Evolutionary conservation across 1,284 basidiomycete species (phyloP), one percentile per base, ranked within the genome.

Genomic region (Golubevia sp.): DNA sequence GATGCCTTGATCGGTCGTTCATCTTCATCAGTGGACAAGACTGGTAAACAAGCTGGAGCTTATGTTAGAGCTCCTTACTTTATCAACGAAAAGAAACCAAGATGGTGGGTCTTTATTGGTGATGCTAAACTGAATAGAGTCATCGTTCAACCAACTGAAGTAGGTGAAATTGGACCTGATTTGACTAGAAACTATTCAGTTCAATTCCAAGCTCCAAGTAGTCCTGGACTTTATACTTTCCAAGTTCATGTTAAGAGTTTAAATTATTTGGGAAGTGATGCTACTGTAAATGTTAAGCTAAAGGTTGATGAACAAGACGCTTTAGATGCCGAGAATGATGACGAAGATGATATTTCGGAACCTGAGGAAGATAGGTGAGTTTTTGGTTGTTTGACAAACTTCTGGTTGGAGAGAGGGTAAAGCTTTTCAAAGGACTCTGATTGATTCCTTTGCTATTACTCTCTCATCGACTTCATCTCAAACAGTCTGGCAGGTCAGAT

Each of bases 401-500:
- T n/a, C n/a, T n/a, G n/a, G n/a, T n/a, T n/a, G n/a, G n/a, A n/a
- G n/a, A n/a, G n/a, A n/a, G n/a, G n/a, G n/a, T n/a, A n/a, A n/a
- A n/a, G n/a, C n/a, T n/a, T n/a, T n/a, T n/a, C n/a, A n/a, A n/a
- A n/a, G n/a, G n/a, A n/a, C n/a, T n/a, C n/a, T n/a, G n/a, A n/a
- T n/a, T n/a, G n/a, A n/a, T n/a, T n/a, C n/a, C n/a, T n/a, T n/a
- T n/a, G n/a, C n/a, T n/a, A n/a, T n/a, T n/a, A n/a, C n/a, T n/a
- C n/a, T n/a, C n/a, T n/a, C n/a, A n/a, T n/a, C n/a, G n/a, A n/a
- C n/a, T n/a, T n/a, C n/a, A n/a, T n/a, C n/a, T 49, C 20, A 97
- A 60, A 94, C 94, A 0, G 95, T 24, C 86, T 99, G 54, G 97
- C 95, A 2, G 97, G 97, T 2, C 97, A 99, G 86, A 97, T 99